Evolutionary conservation across 768 basidiomycete species (phyloP), one percentile per base, ranked within the genome.

Genomic region (Agaricus subrufescens): DNA sequence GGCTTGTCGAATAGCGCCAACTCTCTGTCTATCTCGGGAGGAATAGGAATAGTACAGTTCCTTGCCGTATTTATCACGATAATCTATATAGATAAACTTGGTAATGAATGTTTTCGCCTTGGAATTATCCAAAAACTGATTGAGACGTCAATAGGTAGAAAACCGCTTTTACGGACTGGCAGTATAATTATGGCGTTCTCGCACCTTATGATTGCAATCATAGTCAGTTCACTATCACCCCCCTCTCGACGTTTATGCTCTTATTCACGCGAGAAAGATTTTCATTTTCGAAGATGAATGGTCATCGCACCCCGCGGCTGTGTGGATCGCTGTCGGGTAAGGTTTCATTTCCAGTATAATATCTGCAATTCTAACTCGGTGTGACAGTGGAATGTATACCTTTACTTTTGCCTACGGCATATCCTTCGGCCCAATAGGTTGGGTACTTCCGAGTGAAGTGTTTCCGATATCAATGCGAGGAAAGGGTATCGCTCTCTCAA

Each of bases 381-480:
- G 12, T 10, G 29, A 26, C 42, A 52, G 86, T 19, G 80, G 77
- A 40, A 81, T 89, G 27, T 93, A 91, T 67, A 64, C 77, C 0
- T 92, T 91, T 71, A 92, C 89, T 1, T 81, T 80, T 42, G 82
- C 87, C 1, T 92, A 91, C 64, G 91, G 90, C 0, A 69, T 86
- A 39, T 88, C 86, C 31, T 83, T 87, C 59, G 91, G 91, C 0
- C 89, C 91, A 0, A 79, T 93, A 58, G 85, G 84, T 3, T 94
- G 91, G 91, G 83, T 92, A 1, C 79, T 94, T 7, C 88, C 91
- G 0, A 85, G 82, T 59, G 91, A 94, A 69, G 84, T 94, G 2
- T 92, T 93, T 64, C 83, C 92, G 1, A 72, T 89, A 0, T 86
- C 88, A 2, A 78, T 89, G 71, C 77, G 91, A 59, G 86, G 88